Evolutionary conservation across 495 filamentous ascomycete species (phyloP), one percentile per base, ranked within the genome.

Genomic region (Gamarada debralockiae): DNA sequence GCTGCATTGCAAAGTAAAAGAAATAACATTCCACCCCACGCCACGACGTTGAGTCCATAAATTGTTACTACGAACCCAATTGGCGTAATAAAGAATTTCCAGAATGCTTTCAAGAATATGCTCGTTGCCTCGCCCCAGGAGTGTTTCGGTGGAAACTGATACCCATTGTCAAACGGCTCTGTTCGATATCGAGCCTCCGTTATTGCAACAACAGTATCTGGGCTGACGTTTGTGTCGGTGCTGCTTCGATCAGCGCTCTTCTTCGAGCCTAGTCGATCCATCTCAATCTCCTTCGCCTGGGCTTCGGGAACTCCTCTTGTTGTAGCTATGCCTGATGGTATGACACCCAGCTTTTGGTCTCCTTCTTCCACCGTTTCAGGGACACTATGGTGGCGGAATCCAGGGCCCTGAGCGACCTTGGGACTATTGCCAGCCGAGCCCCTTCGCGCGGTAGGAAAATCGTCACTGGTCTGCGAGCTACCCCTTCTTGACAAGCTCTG

Each of bases 1-100:
- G 80, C 75, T 12, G 85, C 90, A 59, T 86, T 84, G 67, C 78
- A 81, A 48, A 95, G 75, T 8, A 96, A 77, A 15, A 95, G 74
- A 71, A 96, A 92, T 17, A 95, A 72, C 90, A 96, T 95, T 31
- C 83, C 87, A 47, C 90, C 90, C 90, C 90, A 96, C 8, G 89
- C 90, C 4, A 95, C 74, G 2, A 93, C 77, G 48, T 87, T 89
- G 31, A 93, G 79, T 17, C 83, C 83, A 70, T 96, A 95, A 37
- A 95, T 65, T 2, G 80, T 84, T 39, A 90, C 73, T 54, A 89
- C 71, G 65, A 90, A 86, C 10, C 89, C 88, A 57, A 81, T 67
- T 0, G 85, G 85, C 0, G 87, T 90, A 66, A 81, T 73, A 55
- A 82, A 78, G 57, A 80, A 79, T 41, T 71, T 72, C 67, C 79